Percentiles rank a stretch among this genome's conserved stretches.
Conservation (phyloP, 2,329 filamentous ascomycete genomes). For the Tolypocladium inflatum region DNA sequence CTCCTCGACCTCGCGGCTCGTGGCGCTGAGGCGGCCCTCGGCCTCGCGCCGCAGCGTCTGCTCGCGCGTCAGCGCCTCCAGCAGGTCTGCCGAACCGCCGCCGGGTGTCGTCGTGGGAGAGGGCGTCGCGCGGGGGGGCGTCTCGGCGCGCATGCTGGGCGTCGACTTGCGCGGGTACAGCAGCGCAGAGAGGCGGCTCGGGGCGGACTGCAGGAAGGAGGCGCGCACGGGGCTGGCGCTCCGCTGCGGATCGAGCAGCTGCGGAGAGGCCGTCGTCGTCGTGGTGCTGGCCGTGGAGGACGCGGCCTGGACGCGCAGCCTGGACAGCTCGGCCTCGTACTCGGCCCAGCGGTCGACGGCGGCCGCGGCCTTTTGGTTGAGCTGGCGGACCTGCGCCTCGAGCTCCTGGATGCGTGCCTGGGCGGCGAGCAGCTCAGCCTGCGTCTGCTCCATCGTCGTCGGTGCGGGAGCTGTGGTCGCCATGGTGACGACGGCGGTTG, state of each 20-base stretch:
- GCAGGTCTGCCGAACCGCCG: slow-evolving; percentile 36
- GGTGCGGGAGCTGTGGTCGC: slow-evolving; percentile 12
- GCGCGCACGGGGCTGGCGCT: slow-evolving; percentile 22
- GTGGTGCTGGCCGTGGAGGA: slow-evolving; percentile 7
- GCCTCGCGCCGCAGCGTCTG: slow-evolving; percentile 57
- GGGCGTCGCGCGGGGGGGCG: slow-evolving; percentile 1
- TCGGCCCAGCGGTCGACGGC: slow-evolving; percentile 59
- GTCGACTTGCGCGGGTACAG: slow-evolving; percentile 36
- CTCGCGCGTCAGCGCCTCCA: slow-evolving; percentile 56
- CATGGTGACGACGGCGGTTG: slow-evolving; percentile 21
- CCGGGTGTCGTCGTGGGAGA: neutral
- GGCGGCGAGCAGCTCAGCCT: slow-evolving; percentile 37
- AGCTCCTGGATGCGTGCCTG: slow-evolving; percentile 58
- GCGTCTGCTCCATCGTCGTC: slow-evolving; percentile 21
- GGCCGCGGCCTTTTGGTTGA: slow-evolving; percentile 62
- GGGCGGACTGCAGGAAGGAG: slow-evolving; percentile 36
- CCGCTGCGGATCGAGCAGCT: slow-evolving; percentile 4
- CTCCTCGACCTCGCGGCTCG: slow-evolving; percentile 69
- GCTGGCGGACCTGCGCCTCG: slow-evolving; percentile 57
- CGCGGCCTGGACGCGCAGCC: slow-evolving; percentile 34
- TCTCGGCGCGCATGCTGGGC: slow-evolving; percentile 10
- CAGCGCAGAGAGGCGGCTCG: slow-evolving; percentile 34
- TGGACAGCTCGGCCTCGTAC: slow-evolving; percentile 69
- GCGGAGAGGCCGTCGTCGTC: slow-evolving; percentile 14
- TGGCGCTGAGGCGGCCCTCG: slow-evolving; percentile 56